phyloP scores from a whole-genome alignment of 345 rosid species.

The Dovyalis caffra region DNA sequence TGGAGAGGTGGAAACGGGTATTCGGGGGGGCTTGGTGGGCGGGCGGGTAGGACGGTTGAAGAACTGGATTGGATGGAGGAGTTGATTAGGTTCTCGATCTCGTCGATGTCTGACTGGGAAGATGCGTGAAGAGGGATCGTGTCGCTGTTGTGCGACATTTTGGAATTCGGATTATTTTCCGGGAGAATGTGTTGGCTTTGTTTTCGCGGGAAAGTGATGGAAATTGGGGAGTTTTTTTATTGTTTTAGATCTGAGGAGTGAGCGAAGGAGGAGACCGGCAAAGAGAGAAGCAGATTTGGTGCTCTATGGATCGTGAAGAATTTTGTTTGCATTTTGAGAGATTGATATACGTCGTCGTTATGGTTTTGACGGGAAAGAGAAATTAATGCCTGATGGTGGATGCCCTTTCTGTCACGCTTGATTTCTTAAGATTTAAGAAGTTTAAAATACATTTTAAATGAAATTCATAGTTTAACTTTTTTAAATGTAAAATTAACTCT shows the following conservation, averaged over 20 bases:
- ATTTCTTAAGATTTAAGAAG: no score
- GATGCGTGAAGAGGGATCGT: constrained; percentile 75
- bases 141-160: constrained; percentile 80
- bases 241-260: background rate
- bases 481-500: no score
- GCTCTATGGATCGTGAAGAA: background rate
- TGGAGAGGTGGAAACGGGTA: constrained; percentile 74
- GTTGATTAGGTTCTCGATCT: constrained; percentile 93
- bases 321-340: background rate
- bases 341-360: no score
- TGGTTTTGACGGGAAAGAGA: no score
- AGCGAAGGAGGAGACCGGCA: no score
- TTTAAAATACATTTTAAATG: no score
- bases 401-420: no score
- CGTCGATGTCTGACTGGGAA: constrained; percentile 98
- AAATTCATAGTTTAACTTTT: no score
- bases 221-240: background rate
- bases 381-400: no score
- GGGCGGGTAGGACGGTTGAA: constrained; percentile 84
- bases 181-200: background rate
- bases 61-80: constrained; percentile 63
- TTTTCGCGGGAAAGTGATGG: constrained; percentile 22
- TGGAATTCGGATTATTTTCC: background rate
- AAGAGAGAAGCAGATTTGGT: no score
- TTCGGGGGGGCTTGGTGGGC: constrained; percentile 83